phyloP scores from a whole-genome alignment of 768 basidiomycete genomes.

The Mycena sanguinolenta region DNA sequence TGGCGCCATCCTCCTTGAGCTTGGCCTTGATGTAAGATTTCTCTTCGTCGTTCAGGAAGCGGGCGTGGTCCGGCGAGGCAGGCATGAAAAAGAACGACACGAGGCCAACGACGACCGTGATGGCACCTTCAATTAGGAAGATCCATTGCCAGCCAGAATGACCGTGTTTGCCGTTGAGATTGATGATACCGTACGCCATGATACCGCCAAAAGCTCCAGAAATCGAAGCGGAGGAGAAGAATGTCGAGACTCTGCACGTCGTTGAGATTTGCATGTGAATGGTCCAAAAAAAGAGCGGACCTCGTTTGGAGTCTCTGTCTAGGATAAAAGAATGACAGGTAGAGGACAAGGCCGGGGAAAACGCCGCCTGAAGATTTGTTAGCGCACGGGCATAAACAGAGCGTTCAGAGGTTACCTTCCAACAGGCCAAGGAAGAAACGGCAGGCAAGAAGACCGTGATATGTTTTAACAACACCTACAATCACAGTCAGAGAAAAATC shows the following conservation, averaged over 20 bases:
- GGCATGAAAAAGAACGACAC: conserved; percentile 65
- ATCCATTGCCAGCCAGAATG: conserved; percentile 79
- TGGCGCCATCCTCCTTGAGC: conserved; percentile 58
- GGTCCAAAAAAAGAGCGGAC: conserved; percentile 40
- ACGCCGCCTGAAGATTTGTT: conserved; percentile 59
- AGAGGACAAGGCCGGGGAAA: conserved; percentile 69
- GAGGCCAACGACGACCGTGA: conserved; percentile 72
- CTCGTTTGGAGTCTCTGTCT: conserved; percentile 64
- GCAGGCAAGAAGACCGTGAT: conserved; percentile 59
- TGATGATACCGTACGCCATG: conserved; percentile 74
- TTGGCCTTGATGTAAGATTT: conserved; percentile 59
- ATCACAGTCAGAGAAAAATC: conserved; percentile 2
- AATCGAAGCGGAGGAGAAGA: conserved; percentile 67
- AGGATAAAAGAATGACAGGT: conserved; percentile 69
- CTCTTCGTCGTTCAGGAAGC: conserved; percentile 66
- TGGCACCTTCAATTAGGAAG: conserved; percentile 70
- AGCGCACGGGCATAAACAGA: neutral
- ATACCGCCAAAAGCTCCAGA: conserved; percentile 80
- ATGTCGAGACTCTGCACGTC: conserved; percentile 58
- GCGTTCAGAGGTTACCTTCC: conserved; percentile 53
- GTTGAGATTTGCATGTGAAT: conserved; percentile 45
- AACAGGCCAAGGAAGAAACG: conserved; percentile 67
- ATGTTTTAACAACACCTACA: conserved; percentile 61
- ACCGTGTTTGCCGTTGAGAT: conserved; percentile 69
- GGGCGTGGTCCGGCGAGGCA: conserved; percentile 55